A percentile compares a stretch with the other conserved stretches of the same genome.
These are phyloP conservation scores for Noccaea bulbosa DNA, from an alignment of 345 rosid genomes.

Conservation along the genomic window DNA sequence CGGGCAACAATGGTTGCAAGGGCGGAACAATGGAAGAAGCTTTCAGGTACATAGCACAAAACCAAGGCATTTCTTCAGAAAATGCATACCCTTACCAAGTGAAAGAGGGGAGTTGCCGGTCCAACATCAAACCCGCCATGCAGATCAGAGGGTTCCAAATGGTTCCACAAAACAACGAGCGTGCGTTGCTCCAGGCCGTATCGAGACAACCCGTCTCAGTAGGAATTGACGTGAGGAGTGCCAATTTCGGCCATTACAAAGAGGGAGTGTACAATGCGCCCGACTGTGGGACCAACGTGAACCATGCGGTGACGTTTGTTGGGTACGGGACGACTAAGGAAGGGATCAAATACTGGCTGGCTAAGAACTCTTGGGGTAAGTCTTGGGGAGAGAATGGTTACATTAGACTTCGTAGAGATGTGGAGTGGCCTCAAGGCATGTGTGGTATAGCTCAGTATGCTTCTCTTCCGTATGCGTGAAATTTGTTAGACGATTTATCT, in stretches of 20 bases:
- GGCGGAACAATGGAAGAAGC: constrained; percentile 54
- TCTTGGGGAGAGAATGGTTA: constrained; percentile 65
- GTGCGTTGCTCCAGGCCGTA: constrained; percentile 54
- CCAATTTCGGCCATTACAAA: constrained; percentile 45
- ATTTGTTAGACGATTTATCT: neutral
- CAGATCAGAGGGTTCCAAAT: constrained; percentile 46
- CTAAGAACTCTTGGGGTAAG: constrained; percentile 70
- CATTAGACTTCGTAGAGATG: constrained; percentile 55
- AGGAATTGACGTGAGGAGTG: constrained; percentile 39
- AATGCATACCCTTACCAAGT: constrained; percentile 49
- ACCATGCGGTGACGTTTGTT: constrained; percentile 56
- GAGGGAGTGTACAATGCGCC: constrained; percentile 50
- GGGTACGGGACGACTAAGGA: constrained; percentile 56
- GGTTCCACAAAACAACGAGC: constrained; percentile 52
- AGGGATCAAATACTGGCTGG: constrained; percentile 59
- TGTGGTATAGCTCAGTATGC: constrained; percentile 57
- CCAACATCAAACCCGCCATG: constrained; percentile 30
- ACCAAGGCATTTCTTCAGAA: constrained; percentile 57
- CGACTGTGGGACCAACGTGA: constrained; percentile 45
- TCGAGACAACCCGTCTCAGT: constrained; percentile 62
- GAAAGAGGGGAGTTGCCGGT: constrained; percentile 46
- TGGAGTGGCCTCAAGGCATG: constrained; percentile 50
- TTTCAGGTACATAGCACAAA: constrained; percentile 46
- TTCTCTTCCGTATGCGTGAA: constrained; percentile 46
- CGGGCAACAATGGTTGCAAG: constrained; percentile 44